Evolutionary conservation across 106 monocot species (phyloP).

Genomic region (Narthecium ossifragum): DNA sequence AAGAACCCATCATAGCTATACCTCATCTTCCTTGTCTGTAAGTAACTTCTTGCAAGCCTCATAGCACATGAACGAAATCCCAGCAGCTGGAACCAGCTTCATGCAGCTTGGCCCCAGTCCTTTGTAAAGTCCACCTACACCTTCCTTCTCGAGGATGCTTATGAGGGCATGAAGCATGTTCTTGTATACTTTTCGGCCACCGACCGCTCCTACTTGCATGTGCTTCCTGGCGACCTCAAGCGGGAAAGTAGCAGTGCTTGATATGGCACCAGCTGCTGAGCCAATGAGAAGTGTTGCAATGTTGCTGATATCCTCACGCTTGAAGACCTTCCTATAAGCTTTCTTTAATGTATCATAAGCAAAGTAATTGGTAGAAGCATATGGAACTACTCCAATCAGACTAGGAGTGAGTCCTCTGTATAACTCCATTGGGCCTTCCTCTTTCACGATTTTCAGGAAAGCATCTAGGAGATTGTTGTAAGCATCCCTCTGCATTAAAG

Average conservation of each 20-base stretch:
- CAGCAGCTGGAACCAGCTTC: constrained; percentile 90
- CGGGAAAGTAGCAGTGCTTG: constrained; percentile 84
- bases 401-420: constrained; percentile 94
- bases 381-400: constrained; percentile 87
- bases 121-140: constrained; percentile 75
- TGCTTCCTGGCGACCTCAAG: constrained; percentile 92
- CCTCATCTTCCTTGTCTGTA: constrained; percentile 52
- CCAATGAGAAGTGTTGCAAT: constrained; percentile 79
- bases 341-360: constrained; percentile 76
- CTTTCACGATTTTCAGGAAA: constrained; percentile 69
- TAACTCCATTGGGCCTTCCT: constrained; percentile 83
- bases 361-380: constrained; percentile 88
- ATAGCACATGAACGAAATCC: constrained; percentile 98
- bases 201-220: constrained; percentile 91
- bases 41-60: constrained; percentile 96
- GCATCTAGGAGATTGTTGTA: constrained; percentile 80
- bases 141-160: constrained; percentile 80
- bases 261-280: constrained; percentile 85
- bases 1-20: too few relatives aligned
- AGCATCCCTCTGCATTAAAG: constrained; percentile 51
- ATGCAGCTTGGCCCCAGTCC: constrained; percentile 96
- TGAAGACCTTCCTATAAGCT: constrained; percentile 58
- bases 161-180: constrained; percentile 84
- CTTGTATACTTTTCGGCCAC: constrained; percentile 82
- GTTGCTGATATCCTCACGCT: constrained; percentile 65